Evolutionary conservation across 2,329 filamentous ascomycete species (phyloP).

Genomic region (Pyricularia grisea): DNA sequence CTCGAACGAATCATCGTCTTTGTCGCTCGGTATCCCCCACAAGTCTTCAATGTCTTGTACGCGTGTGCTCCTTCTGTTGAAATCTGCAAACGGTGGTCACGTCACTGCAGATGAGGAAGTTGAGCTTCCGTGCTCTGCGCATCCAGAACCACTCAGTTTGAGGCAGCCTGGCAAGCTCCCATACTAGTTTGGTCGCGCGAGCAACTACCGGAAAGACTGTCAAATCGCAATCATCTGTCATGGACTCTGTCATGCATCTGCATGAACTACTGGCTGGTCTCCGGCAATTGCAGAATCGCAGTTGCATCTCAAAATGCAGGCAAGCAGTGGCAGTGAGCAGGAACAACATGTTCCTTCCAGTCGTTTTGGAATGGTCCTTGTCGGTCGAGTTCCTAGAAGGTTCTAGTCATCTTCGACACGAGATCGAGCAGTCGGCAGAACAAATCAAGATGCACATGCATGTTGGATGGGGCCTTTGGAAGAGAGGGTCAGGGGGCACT

Average conservation of each 20-base stretch:
- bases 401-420: background rate
- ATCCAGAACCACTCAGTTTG: background rate
- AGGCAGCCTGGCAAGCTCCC: constrained; percentile 6
- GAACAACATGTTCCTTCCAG: background rate
- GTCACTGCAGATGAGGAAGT: constrained; percentile 4
- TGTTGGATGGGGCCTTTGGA: background rate
- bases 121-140: background rate
- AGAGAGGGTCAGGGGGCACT: background rate
- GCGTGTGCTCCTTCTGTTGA: constrained; percentile 12
- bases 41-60: background rate
- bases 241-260: background rate
- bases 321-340: constrained; percentile 6
- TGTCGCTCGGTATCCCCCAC: background rate
- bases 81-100: constrained; percentile 4
- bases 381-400: background rate
- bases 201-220: background rate
- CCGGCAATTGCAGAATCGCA: background rate
- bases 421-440: background rate
- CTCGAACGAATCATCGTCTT: constrained; percentile 13
- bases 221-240: background rate
- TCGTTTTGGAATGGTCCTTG: background rate
- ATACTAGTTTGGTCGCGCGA: constrained; percentile 1
- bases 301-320: background rate
- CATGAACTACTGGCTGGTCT: background rate
- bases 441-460: background rate